These are phyloP conservation scores for Coleophoma crateriformis DNA, from an alignment of 2,329 filamentous ascomycete genomes.

Conservation along the genomic window DNA sequence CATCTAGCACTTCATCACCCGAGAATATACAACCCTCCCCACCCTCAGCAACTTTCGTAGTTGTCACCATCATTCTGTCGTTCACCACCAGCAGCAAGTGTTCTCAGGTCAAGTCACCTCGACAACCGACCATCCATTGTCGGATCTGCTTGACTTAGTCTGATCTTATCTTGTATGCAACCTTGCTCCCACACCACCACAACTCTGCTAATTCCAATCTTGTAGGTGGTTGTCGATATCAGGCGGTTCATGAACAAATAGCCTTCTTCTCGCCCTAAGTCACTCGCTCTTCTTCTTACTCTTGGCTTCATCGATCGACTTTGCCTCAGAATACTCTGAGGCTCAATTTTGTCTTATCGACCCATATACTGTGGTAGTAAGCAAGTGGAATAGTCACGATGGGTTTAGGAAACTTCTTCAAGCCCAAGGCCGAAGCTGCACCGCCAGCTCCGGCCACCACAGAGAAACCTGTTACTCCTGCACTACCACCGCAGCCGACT, in stretches of 20 bases:
- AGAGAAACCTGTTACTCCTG: constrained; percentile 15
- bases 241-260: constrained; percentile 8
- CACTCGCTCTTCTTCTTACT: constrained; percentile 16
- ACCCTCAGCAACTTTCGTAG: background rate
- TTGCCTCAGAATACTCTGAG: constrained; percentile 2
- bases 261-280: constrained; percentile 14
- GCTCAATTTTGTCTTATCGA: constrained; percentile 12
- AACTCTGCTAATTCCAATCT: too few species aligned
- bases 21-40: background rate
- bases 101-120: background rate
- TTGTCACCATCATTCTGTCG: background rate
- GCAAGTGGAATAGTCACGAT: constrained; percentile 32
- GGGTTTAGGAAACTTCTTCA: constrained; percentile 60
- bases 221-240: too few species aligned
- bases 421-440: constrained; percentile 37
- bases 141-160: background rate
- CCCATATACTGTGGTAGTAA: constrained; percentile 8
- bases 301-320: too few species aligned
- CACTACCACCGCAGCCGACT: constrained; percentile 16
- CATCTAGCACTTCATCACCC: background rate
- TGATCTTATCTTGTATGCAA: too few species aligned
- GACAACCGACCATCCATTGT: background rate
- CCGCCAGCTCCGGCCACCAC: constrained; percentile 1
- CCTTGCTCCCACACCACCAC: too few species aligned
- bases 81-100: background rate